Evolutionary conservation across 495 filamentous ascomycete genomes (phyloP).

Genomic region (Endocarpon pusillum): DNA sequence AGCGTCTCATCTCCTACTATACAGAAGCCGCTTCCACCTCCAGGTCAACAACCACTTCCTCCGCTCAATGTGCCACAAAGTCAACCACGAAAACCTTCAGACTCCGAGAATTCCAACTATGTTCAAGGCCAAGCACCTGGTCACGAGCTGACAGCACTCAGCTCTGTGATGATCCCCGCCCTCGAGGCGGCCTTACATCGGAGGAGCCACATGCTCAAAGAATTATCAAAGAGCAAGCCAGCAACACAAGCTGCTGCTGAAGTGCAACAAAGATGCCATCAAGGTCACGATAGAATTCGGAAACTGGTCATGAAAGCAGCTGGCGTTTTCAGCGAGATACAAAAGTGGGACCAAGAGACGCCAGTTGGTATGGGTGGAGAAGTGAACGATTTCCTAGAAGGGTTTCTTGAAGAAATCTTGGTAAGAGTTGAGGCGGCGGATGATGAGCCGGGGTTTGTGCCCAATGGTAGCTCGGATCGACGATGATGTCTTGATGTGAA

Average conservation of each 20-base stretch:
- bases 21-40: conserved; percentile 8
- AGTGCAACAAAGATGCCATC: conserved; percentile 39
- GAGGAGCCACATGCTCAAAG: conserved; percentile 28
- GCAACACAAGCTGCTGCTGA: conserved; percentile 5
- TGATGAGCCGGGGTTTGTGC: conserved; percentile 35
- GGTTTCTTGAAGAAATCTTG: conserved; percentile 85
- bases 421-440: conserved; percentile 75
- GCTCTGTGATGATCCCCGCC: conserved; percentile 76
- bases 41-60: conserved; percentile 18
- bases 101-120: conserved; percentile 3
- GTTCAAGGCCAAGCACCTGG: conserved; percentile 5
- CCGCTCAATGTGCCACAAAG: conserved; percentile 12
- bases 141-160: conserved; percentile 42
- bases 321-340: conserved; percentile 68
- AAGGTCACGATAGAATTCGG: conserved; percentile 66
- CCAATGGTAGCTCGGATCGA: no score
- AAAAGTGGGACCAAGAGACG: conserved; percentile 63
- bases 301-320: conserved; percentile 60
- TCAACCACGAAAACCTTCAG: conserved; percentile 12
- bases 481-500: no score
- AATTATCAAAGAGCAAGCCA: conserved; percentile 3
- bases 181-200: conserved; percentile 75
- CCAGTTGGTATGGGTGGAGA: conserved; percentile 85
- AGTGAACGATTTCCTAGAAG: conserved; percentile 73
- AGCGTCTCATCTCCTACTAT: conserved; percentile 1